Base-by-base conservation (phyloP, 2,329 filamentous ascomycete species). In the Alternaria angustiovoidea region DNA sequence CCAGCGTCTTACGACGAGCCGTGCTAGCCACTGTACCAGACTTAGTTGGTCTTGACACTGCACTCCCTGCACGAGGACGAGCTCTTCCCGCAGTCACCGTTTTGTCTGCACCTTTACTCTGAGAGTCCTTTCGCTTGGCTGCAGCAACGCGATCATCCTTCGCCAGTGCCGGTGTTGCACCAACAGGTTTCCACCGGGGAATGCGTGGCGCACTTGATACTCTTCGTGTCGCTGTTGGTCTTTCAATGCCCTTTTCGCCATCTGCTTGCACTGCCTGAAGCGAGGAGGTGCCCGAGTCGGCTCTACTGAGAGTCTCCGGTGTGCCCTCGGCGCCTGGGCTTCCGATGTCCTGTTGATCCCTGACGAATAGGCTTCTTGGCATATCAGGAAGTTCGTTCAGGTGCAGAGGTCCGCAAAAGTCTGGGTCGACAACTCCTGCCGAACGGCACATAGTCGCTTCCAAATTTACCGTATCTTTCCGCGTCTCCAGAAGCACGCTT, bases 361-460 rank as follows among this genome's bases (percentile, higher is more conserved):
- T 39, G 16, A 36, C 20, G 16, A 52, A 54, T 16, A 54, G 36
- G 7, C 20, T 47, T 14, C 46, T 47, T 8, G 55, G 44, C 41
- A 59, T 59, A 1, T 43, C 38, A 12, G 48, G 55, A 7, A 59
- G 36, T 43, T 55, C 62, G 42, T 54, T 59, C 30, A 55, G 41
- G 41, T 64, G 49, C 14, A 38, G 51, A 24, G 52, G 52, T 11
- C 48, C 38, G 28, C 51, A 57, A 9, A 64, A 59, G 2, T 18
- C 18, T 8, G 39, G 22, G 20, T 56, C 60, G 4, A 57, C 16
- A n/a, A 44, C 16, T 0, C 59, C 60, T 30, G 54, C 53, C 4
- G 66, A 66, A n/a, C 54, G 59, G 18, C 54, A 62, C 46, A 66
- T 24, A 6, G 52, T 54, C 5, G 55, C 55, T 20, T 54, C 52